Evolutionary conservation across 2,329 filamentous ascomycete genomes (phyloP), one percentile per base, ranked within the genome.

Genomic region (Nothophaeocryptopus gaeumannii): DNA sequence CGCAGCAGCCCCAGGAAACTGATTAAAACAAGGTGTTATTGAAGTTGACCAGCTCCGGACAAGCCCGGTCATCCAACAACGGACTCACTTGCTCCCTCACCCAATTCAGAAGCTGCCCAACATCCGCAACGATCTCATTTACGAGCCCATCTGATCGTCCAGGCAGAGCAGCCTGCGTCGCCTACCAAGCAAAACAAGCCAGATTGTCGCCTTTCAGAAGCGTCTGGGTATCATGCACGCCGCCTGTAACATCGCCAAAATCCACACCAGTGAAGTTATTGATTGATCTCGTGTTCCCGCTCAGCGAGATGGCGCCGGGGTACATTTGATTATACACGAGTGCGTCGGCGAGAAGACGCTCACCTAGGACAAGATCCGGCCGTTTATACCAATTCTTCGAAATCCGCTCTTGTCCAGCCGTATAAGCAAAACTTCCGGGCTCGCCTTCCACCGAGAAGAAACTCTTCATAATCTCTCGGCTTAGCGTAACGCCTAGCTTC

Each of bases 301-400:
- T 67, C 15, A 69, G 53, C 40, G 50, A 48, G 30, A 60, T 38
- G 36, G 67, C 59, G n/a, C 63, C 46, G 0, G 65, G 67, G 45
- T 64, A 55, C 32, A 56, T 44, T 10, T 35, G 36, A 38, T 56
- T 51, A 33, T 40, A 42, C 36, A 40, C 40, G n/a, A 45, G 38
- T 10, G 54, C 51, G 11, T 58, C 56, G 11, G 35, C 45, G 12
- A 50, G 26, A 46, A 64, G 47, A 46, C 61, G 62, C 3, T 54
- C 53, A 31, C 66, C 59, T 3, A 58, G 60, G 58, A 68, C 68
- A 14, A 58, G 47, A 30, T 8, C 15, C 3, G 15, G 10, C 13
- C 32, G 42, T 8, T 33, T 58, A 51, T 63, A 63, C 64, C 62
- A 66, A 53, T 73, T 70, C 13, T 72, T 62, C 2, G 73, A 72